Evolutionary conservation across 768 basidiomycete genomes (phyloP).

Genomic region (Lactarius indigo): DNA sequence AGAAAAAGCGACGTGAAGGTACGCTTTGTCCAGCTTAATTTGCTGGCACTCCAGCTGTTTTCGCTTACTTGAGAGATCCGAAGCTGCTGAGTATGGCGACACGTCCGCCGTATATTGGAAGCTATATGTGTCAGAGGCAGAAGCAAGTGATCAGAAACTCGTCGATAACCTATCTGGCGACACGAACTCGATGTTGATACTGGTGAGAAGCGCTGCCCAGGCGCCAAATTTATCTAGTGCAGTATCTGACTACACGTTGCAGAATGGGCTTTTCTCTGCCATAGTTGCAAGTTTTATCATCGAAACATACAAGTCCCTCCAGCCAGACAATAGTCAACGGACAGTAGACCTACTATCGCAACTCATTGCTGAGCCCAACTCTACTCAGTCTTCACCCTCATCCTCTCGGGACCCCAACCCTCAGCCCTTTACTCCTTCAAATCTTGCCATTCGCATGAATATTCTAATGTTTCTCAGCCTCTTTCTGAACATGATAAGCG

Average conservation of each 20-base stretch:
- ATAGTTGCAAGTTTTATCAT: slow-evolving; percentile 25
- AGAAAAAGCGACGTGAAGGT: slow-evolving; percentile 2
- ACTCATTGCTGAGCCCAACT: neutral
- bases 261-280: slow-evolving; percentile 24
- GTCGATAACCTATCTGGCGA: slow-evolving; percentile 20
- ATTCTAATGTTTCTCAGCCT: slow-evolving; percentile 20
- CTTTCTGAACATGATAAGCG: slow-evolving; percentile 15
- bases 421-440: neutral
- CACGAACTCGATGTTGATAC: slow-evolving; percentile 22
- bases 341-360: slow-evolving; percentile 10
- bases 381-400: neutral
- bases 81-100: slow-evolving; percentile 12
- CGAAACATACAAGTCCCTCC: slow-evolving; percentile 21
- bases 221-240: neutral
- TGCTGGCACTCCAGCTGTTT: neutral
- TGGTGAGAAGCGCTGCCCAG: slow-evolving; percentile 9
- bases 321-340: slow-evolving; percentile 3
- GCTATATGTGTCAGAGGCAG: slow-evolving; percentile 19
- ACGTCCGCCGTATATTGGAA: slow-evolving; percentile 23
- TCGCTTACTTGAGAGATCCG: neutral
- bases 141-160: slow-evolving; percentile 14
- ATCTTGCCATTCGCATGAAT: slow-evolving; percentile 14
- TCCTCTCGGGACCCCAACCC: neutral
- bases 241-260: neutral
- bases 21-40: neutral